Conservation (phyloP, 495 filamentous ascomycete genomes). For the Tricharina praecox region DNA sequence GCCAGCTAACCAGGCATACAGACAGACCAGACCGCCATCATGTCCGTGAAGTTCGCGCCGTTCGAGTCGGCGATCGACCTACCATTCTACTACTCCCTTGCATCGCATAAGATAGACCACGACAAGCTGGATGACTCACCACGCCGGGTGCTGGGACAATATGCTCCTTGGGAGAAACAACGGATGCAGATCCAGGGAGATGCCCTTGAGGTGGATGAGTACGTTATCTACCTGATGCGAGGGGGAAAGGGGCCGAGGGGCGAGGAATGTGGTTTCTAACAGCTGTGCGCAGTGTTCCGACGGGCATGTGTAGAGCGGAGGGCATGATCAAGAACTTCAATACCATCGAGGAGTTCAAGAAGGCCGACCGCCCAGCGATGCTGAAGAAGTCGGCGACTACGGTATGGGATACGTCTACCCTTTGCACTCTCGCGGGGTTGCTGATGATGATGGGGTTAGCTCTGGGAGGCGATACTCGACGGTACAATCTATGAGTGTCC, state of each 20-base stretch:
- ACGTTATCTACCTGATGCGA: slow-evolving; percentile 10
- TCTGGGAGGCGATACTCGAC: slow-evolving; percentile 94
- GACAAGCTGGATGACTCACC: slow-evolving; percentile 90
- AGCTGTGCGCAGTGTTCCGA: slow-evolving; percentile 41
- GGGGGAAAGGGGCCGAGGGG: not conserved
- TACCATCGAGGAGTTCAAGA: slow-evolving; percentile 82
- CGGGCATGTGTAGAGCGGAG: slow-evolving; percentile 62
- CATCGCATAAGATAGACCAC: slow-evolving; percentile 81
- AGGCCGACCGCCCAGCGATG: slow-evolving; percentile 51
- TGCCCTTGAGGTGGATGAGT: slow-evolving; percentile 70
- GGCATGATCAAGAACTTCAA: slow-evolving; percentile 93
- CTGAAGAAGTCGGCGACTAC: slow-evolving; percentile 57
- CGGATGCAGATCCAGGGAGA: slow-evolving; percentile 78
- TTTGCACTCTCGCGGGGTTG: not conserved
- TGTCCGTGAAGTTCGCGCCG: slow-evolving; percentile 43
- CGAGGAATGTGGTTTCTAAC: slow-evolving; percentile 10
- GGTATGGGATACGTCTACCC: slow-evolving; percentile 36
- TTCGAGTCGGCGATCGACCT: slow-evolving; percentile 90
- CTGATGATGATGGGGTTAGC: slow-evolving; percentile 32
- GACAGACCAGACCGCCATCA: too few relatives aligned
- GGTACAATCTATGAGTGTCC: slow-evolving; percentile 89
- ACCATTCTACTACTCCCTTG: slow-evolving; percentile 80
- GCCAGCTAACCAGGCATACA: too few relatives aligned
- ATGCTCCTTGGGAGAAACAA: slow-evolving; percentile 66
- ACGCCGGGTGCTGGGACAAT: slow-evolving; percentile 69